Evolutionary conservation across 495 filamentous ascomycete species (phyloP).

Genomic region (Aspergillus indologenus): DNA sequence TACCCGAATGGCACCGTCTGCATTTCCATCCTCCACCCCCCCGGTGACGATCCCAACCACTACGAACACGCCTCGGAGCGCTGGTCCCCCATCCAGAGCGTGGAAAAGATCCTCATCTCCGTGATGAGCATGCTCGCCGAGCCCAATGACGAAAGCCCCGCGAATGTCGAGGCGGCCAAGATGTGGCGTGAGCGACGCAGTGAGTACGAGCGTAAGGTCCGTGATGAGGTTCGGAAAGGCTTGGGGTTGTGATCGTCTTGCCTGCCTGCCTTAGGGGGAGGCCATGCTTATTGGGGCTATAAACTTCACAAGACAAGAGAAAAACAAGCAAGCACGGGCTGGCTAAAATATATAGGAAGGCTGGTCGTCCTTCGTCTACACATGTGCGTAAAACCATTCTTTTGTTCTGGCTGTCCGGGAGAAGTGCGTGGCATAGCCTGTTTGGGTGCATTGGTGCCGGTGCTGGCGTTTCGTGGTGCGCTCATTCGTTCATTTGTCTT

Average conservation of each 20-base stretch:
- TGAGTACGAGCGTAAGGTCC: constrained; percentile 85
- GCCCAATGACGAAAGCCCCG: constrained; percentile 97
- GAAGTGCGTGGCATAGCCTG: background rate
- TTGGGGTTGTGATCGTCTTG: constrained; percentile 46
- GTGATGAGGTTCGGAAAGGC: constrained; percentile 71
- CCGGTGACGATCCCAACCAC: constrained; percentile 98
- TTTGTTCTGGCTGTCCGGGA: background rate
- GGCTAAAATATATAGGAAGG: background rate
- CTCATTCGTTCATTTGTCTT: background rate
- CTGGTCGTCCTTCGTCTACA: background rate
- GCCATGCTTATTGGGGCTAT: background rate
- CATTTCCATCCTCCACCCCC: constrained; percentile 96
- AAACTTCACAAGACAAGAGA: background rate
- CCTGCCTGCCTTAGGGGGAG: too few species aligned
- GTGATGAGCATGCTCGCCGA: constrained; percentile 99
- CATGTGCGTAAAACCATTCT: background rate
- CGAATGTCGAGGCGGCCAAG: constrained; percentile 96
- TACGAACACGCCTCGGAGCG: constrained; percentile 96
- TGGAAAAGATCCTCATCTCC: constrained; percentile 95
- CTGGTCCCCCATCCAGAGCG: constrained; percentile 94
- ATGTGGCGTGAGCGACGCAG: constrained; percentile 89
- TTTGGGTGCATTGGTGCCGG: constrained; percentile 11
- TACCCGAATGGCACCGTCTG: constrained; percentile 90
- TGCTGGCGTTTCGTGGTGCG: constrained; percentile 25
- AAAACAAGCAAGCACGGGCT: background rate